These are phyloP conservation scores for Allodekkera sacchari DNA, from an alignment of 805 yeast genomes.

Conservation along the genomic window DNA sequence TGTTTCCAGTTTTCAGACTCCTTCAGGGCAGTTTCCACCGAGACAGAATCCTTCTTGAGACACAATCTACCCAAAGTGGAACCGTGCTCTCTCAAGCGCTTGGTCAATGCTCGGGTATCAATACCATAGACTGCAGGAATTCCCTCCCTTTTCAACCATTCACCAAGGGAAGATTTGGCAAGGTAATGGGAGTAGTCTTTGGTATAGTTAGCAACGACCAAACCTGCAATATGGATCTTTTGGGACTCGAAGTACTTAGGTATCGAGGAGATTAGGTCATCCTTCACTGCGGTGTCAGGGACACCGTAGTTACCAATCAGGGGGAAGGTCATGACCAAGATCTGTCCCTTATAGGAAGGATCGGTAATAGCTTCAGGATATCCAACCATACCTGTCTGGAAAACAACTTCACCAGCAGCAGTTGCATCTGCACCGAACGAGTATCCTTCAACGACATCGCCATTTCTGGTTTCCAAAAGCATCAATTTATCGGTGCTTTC, in stretches of 20 bases:
- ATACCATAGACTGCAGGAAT: constrained; percentile 97
- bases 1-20: constrained; percentile 40
- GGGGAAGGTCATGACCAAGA: constrained; percentile 92
- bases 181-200: constrained; percentile 91
- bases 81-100: constrained; percentile 86
- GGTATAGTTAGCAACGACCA: constrained; percentile 93
- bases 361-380: constrained; percentile 97
- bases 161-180: constrained; percentile 86
- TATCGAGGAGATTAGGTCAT: constrained; percentile 63
- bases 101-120: constrained; percentile 92
- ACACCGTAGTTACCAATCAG: constrained; percentile 99
- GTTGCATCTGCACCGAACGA: constrained; percentile 91
- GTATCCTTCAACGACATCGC: constrained; percentile 82
- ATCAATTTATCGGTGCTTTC: constrained; percentile 73
- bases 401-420: constrained; percentile 94
- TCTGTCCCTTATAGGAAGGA: constrained; percentile 97
- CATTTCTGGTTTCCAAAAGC: constrained; percentile 85
- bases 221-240: constrained; percentile 91
- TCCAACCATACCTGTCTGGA: constrained; percentile 99
- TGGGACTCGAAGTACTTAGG: constrained; percentile 93
- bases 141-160: constrained; percentile 87
- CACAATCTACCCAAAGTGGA: constrained; percentile 87
- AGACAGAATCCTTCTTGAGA: constrained; percentile 35
- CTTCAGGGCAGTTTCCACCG: constrained; percentile 6
- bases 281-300: constrained; percentile 75